Conservation (phyloP, 305 asterid species). For the Solanum hybrid region DNA sequence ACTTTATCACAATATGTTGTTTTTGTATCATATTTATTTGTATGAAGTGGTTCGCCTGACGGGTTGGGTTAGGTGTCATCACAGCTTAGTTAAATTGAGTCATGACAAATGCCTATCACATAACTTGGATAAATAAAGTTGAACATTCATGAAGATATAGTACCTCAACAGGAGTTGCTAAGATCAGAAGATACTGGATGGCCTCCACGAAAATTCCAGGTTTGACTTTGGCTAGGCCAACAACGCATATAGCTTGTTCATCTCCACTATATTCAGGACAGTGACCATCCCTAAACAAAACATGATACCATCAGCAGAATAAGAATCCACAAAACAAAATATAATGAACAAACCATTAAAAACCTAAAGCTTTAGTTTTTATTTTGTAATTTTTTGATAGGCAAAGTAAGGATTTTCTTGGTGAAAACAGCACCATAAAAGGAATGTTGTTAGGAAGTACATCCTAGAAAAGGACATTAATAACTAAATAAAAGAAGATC, state of each 20-base stretch:
- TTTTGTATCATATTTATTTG: background rate
- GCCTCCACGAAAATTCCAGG: constrained; percentile 92
- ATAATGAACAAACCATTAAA: background rate
- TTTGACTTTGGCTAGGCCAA: constrained; percentile 79
- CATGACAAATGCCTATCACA: background rate
- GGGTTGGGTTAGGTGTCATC: background rate
- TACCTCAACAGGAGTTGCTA: constrained; percentile 99
- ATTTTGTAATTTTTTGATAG: background rate
- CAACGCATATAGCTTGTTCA: constrained; percentile 96
- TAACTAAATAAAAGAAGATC: background rate
- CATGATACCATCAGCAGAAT: constrained; percentile 6
- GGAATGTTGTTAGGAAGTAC: background rate
- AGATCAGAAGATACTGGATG: constrained; percentile 76
- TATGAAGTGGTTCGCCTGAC: background rate
- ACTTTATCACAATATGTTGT: background rate
- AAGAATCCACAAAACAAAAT: background rate
- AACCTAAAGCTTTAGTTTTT: background rate
- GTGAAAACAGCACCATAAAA: background rate
- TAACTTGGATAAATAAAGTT: background rate
- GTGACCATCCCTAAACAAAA: constrained; percentile 69
- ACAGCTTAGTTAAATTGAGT: background rate
- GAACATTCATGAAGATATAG: background rate
- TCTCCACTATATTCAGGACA: constrained; percentile 89
- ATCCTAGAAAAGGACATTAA: background rate
- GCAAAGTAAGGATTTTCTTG: background rate